Evolutionary conservation across 352 stramenopile species (phyloP), one percentile per base, ranked within the genome.

Genomic region (Pseudoperonospora humuli): DNA sequence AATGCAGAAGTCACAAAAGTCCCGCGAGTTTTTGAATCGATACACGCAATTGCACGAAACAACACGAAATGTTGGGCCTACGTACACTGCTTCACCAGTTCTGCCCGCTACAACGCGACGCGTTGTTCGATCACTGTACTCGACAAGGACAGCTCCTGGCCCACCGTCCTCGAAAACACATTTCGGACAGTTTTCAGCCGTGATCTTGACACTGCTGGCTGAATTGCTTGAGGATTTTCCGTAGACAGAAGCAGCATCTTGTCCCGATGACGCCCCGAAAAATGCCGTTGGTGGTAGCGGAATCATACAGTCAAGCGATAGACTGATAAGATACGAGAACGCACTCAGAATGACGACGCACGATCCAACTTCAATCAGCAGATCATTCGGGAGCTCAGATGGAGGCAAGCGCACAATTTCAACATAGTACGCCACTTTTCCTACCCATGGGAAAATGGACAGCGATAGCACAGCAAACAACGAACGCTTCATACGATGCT

Each of bases 31-130:
- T 19, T 75, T 54, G 29, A 83, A 84, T 13, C 81, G 76, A 37
- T 83, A 66, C n/a, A 90, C 78, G 28, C 81, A 93, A 49, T 93
- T 78, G 39, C 81, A 93, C 18, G 72, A 67, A 2, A 91, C 73
- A 39, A 91, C 81, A n/a, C 77, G 75, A 54, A 90, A 93, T 7
- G 64, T 90, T 21, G 76, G 70, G 0, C 81, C 81, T 8, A 90
- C 52, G 21, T 76, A 52, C 27, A 91, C 75, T 10, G 81, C 42
- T 15, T 84, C 78, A 3, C 61, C 54, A 46, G 55, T 55, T 42
- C 63, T 70, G 10, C 52, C 66, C 5, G 50, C 55, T 20, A 55
- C 38, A 39, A 86, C 47, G 0, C 69, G 64, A 13, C 62, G 47
- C 14, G 77, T 89, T 18, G 64, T 70, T 6, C 35, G 33, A 35